Evolutionary conservation across 805 yeast genomes (phyloP), one percentile per base, ranked within the genome.

Genomic region (Spencermartinsiella europaea): DNA sequence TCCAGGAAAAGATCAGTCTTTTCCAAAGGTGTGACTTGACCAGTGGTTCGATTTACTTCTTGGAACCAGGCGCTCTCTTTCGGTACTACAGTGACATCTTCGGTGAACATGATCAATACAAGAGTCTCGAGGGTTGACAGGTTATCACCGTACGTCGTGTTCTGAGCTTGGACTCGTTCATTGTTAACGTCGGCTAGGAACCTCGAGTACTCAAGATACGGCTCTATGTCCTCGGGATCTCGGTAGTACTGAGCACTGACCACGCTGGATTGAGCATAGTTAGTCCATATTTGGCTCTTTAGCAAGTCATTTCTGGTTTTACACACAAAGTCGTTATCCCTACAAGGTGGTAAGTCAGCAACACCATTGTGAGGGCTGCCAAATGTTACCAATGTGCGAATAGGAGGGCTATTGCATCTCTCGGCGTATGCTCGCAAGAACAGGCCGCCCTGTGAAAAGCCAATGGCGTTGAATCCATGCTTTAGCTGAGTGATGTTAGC

Each of bases 381-480:
- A 64, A 82, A 83, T 0, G 95, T 83, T 12, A 85, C 67, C 40
- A 85, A 65, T 25, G 71, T 79, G 42, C 73, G 62, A 2, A 83
- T 69, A 17, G 64, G 59, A 1, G 59, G 72, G 31, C 12, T 43
- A 21, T 67, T 72, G 62, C 91, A 85, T 20, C 75, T 63, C 58
- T 86, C 83, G 22, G 78, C 69, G 22, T 82, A 73, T 3, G 81
- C 82, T 39, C 95, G 65, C n/a, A 83, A 65, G 50, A 85, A 80
- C n/a, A 85, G 63, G 0, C 95, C 95, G 35, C 95, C 95, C 60
- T 85, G 95, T 0, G 91, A 83, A 54, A 83, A 81, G 3, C 95
- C 95, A 35, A 85, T 71, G 4, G 81, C 85, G 60, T 83, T 81
- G 58, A 84, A 81, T 0, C 90, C 90, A 28, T 64, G 35, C 7